These are phyloP conservation scores for Aspergillus sojae DNA, from an alignment of 2,329 filamentous ascomycete genomes.

Conservation along the genomic window DNA sequence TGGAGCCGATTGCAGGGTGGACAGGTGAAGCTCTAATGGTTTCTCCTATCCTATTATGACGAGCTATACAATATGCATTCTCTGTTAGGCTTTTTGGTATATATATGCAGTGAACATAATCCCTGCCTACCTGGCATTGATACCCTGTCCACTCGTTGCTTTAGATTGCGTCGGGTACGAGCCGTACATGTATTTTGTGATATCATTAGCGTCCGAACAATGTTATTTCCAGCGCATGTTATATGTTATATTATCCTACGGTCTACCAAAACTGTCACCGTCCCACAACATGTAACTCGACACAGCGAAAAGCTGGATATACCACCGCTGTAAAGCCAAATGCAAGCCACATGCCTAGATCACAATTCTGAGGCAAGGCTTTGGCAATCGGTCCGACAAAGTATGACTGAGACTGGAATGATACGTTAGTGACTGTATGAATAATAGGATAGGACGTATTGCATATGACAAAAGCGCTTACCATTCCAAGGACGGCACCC, in stretches of 20 bases:
- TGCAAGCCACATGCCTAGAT: constrained; percentile 38
- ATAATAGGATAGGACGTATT: not conserved
- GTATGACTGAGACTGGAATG: constrained; percentile 34
- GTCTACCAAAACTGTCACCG: constrained; percentile 12
- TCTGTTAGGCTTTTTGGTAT: not conserved
- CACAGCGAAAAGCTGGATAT: constrained; percentile 34
- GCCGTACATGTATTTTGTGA: not conserved
- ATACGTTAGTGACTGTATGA: not conserved
- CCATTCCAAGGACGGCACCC: constrained; percentile 43
- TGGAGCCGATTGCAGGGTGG: constrained; percentile 71
- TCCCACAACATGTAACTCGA: constrained; percentile 31
- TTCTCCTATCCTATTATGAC: not conserved
- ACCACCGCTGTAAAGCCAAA: constrained; percentile 34
- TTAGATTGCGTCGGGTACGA: not conserved
- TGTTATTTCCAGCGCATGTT: not conserved
- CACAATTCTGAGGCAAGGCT: constrained; percentile 30
- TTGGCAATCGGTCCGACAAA: constrained; percentile 38
- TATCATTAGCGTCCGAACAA: no score
- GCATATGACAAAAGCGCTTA: constrained; percentile 11
- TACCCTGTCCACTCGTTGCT: not conserved
- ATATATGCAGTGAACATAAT: not conserved
- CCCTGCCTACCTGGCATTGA: not conserved
- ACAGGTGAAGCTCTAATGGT: constrained; percentile 65
- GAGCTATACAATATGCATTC: not conserved
- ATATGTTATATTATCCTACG: not conserved